A percentile compares a stretch with the other conserved stretches of the same genome.
These are phyloP conservation scores for Dothideomycetidae sp. DNA, from an alignment of 2,329 filamentous ascomycete species.

Conservation along the genomic window DNA sequence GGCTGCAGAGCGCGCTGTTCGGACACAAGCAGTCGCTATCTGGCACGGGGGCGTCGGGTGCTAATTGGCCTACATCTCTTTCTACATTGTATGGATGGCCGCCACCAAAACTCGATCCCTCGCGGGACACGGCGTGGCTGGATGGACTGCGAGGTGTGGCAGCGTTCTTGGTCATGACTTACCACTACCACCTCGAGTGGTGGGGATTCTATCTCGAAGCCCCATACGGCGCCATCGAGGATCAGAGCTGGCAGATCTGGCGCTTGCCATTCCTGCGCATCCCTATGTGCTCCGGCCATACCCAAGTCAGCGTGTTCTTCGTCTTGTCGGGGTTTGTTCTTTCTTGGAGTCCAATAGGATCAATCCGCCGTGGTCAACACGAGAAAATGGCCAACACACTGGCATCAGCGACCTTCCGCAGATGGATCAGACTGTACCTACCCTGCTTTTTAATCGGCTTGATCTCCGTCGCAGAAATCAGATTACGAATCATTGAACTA, in stretches of 20 bases:
- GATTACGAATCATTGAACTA: constrained; percentile 7
- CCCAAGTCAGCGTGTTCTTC: constrained; percentile 40
- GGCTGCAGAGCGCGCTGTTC: neutral
- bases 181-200: constrained; percentile 28
- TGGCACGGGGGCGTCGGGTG: too few species aligned
- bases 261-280: constrained; percentile 13
- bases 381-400: constrained; percentile 29
- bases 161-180: constrained; percentile 49
- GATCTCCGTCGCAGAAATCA: constrained; percentile 8
- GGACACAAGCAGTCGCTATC: neutral
- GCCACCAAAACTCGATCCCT: constrained; percentile 7
- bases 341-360: constrained; percentile 31
- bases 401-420: constrained; percentile 35
- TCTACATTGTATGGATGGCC: neutral
- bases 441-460: constrained; percentile 43
- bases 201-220: constrained; percentile 8
- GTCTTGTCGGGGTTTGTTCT: constrained; percentile 40
- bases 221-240: constrained; percentile 8
- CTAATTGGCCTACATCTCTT: neutral
- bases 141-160: constrained; percentile 55
- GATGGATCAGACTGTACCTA: constrained; percentile 37
- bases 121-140: constrained; percentile 42
- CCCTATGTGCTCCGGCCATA: constrained; percentile 49
- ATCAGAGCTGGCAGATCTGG: constrained; percentile 10
- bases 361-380: constrained; percentile 30